These are phyloP conservation scores for Solanum chmielewskii DNA, from an alignment of 257 asterid genomes.

Conservation along the genomic window DNA sequence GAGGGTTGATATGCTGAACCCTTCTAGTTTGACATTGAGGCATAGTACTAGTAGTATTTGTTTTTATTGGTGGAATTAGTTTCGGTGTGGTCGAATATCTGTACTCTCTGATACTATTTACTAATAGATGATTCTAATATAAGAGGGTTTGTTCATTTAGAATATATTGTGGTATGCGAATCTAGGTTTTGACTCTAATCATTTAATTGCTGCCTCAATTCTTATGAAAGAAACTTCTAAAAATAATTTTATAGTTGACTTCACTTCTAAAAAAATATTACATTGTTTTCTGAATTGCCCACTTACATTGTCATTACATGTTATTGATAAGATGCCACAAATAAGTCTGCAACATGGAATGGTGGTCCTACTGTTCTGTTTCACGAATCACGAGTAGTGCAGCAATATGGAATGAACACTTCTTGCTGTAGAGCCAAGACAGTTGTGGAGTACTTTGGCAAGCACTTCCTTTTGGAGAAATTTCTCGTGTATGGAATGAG, in stretches of 20 bases:
- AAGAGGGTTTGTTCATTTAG: not conserved
- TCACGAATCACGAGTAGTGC: not conserved
- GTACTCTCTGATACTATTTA: not conserved
- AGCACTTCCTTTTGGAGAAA: slow-evolving; percentile 23
- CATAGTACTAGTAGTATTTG: not conserved
- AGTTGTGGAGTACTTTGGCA: slow-evolving; percentile 74
- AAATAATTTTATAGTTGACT: not conserved
- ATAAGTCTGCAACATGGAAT: not conserved
- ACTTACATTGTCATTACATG: not conserved
- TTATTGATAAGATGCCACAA: not conserved
- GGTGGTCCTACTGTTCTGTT: not conserved
- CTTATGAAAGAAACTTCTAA: not conserved
- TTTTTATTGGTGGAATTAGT: not conserved
- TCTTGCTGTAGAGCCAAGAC: slow-evolving; percentile 55
- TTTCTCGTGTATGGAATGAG: slow-evolving; percentile 40
- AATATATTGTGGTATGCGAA: not conserved
- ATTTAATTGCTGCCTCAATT: not conserved
- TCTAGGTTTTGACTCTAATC: not conserved
- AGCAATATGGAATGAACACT: slow-evolving; percentile 21
- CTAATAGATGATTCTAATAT: not conserved
- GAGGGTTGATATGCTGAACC: not conserved
- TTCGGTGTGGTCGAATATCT: not conserved
- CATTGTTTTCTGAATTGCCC: not conserved
- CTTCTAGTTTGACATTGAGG: not conserved
- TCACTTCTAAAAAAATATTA: not conserved